phyloP scores from a whole-genome alignment of 441 rosid species.

The Arabidopsis hybrid region DNA sequence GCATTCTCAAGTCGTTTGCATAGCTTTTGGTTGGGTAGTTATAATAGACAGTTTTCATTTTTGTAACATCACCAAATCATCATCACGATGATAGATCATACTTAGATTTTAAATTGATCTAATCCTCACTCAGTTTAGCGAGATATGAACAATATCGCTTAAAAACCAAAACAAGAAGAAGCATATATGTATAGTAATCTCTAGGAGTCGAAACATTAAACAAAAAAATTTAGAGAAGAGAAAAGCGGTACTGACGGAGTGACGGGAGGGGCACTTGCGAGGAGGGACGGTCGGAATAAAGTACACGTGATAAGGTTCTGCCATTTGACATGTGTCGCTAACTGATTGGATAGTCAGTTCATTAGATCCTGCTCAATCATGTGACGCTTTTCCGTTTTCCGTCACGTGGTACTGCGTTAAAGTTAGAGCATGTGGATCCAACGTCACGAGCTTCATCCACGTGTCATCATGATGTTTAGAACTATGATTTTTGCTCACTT shows the following conservation, averaged over 20 bases:
- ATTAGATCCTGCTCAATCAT: slow-evolving; percentile 46
- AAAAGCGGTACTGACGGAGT: slow-evolving; percentile 23
- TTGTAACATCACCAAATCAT: slow-evolving; percentile 17
- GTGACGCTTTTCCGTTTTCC: slow-evolving; percentile 33
- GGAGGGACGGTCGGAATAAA: slow-evolving; percentile 39
- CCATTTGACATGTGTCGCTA: slow-evolving; percentile 18
- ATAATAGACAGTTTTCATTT: slow-evolving; percentile 28
- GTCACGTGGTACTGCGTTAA: slow-evolving; percentile 38
- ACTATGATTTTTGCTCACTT: slow-evolving; percentile 16
- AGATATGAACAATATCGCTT: neutral
- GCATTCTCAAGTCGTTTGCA: slow-evolving; percentile 32
- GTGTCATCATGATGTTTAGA: slow-evolving; percentile 36
- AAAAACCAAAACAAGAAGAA: slow-evolving; percentile 6
- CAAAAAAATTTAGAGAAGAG: neutral
- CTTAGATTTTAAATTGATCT: neutral
- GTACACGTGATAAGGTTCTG: slow-evolving; percentile 39
- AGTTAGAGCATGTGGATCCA: slow-evolving; percentile 40
- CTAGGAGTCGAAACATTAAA: neutral
- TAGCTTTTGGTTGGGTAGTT: slow-evolving; percentile 35
- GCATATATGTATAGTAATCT: neutral
- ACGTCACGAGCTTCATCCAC: slow-evolving; percentile 30
- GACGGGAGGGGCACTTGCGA: slow-evolving; percentile 38
- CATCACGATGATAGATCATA: neutral
- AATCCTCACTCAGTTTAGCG: neutral
- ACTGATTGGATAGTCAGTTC: slow-evolving; percentile 18